These are phyloP conservation scores for Fusarium marasasianum DNA, from an alignment of 2,329 filamentous ascomycete genomes.

Conservation along the genomic window DNA sequence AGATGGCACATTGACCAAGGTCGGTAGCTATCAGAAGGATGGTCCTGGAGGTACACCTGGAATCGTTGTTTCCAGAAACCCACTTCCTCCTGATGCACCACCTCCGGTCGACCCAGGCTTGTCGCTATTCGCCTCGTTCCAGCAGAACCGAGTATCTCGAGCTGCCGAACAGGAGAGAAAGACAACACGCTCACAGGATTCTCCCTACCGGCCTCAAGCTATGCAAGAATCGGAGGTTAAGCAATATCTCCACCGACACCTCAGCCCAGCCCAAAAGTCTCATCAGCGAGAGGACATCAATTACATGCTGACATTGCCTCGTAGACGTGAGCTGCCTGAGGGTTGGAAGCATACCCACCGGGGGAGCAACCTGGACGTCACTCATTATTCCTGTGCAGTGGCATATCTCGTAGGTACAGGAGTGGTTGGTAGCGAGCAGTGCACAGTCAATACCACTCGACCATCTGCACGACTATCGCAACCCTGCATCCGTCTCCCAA, in stretches of 20 bases:
- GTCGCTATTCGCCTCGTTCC: neutral
- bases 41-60: constrained; percentile 35
- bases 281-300: constrained; percentile 39
- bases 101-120: constrained; percentile 31
- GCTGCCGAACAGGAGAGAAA: neutral
- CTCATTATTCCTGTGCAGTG: constrained; percentile 44
- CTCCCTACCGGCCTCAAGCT: neutral
- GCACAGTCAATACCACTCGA: constrained; percentile 17
- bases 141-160: constrained; percentile 10
- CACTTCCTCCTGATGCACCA: constrained; percentile 33
- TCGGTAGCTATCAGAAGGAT: constrained; percentile 40
- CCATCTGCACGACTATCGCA: constrained; percentile 37
- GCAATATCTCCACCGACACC: constrained; percentile 37
- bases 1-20: constrained; percentile 51
- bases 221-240: constrained; percentile 8
- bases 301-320: constrained; percentile 35
- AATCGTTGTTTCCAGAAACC: constrained; percentile 43
- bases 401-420: constrained; percentile 46
- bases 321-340: constrained; percentile 39
- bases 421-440: constrained; percentile 33
- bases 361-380: constrained; percentile 24
- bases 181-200: neutral
- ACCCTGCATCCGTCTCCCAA: constrained; percentile 43
- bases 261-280: constrained; percentile 29
- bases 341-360: constrained; percentile 41